Conservation (phyloP, 495 filamentous ascomycete genomes). For the Penicillium steckii region DNA sequence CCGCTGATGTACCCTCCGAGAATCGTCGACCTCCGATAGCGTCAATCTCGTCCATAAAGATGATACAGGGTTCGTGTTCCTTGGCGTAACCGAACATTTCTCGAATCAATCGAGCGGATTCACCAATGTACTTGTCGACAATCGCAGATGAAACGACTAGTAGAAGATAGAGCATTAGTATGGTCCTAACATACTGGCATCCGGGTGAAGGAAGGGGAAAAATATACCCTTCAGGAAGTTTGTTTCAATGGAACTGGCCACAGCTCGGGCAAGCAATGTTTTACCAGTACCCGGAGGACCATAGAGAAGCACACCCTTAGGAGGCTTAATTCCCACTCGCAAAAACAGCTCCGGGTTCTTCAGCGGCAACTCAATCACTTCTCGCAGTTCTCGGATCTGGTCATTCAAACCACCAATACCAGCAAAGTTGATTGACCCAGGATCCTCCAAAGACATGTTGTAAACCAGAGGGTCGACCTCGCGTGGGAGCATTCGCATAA, state of each 20-base stretch:
- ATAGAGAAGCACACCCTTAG: conserved; percentile 96
- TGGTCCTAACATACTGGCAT: no score
- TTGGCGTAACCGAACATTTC: conserved; percentile 99
- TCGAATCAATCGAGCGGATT: conserved; percentile 94
- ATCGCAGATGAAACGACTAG: conserved; percentile 98
- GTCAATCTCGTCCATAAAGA: conserved; percentile 99
- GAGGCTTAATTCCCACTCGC: conserved; percentile 97
- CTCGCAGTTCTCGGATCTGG: conserved; percentile 94
- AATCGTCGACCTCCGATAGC: conserved; percentile 97
- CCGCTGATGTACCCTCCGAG: conserved; percentile 96
- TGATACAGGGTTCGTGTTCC: conserved; percentile 99
- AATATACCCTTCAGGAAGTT: conserved; percentile 98
- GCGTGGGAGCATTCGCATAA: conserved; percentile 99
- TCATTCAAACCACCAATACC: conserved; percentile 99
- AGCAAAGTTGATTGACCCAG: conserved; percentile 96
- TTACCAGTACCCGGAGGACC: conserved; percentile 98
- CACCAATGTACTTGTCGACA: conserved; percentile 99
- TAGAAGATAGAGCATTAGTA: conserved; percentile 20
- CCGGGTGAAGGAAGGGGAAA: no score
- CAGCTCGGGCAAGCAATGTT: conserved; percentile 90
- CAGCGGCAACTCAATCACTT: conserved; percentile 96
- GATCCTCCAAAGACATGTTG: conserved; percentile 99
- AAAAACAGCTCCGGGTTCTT: conserved; percentile 99
- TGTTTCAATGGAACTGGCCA: conserved; percentile 95
- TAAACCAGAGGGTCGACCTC: conserved; percentile 99